Percentiles rank a stretch among this genome's conserved stretches.
Evolutionary conservation across 345 rosid species (phyloP).

Genomic region (Eutrema japonicum): DNA sequence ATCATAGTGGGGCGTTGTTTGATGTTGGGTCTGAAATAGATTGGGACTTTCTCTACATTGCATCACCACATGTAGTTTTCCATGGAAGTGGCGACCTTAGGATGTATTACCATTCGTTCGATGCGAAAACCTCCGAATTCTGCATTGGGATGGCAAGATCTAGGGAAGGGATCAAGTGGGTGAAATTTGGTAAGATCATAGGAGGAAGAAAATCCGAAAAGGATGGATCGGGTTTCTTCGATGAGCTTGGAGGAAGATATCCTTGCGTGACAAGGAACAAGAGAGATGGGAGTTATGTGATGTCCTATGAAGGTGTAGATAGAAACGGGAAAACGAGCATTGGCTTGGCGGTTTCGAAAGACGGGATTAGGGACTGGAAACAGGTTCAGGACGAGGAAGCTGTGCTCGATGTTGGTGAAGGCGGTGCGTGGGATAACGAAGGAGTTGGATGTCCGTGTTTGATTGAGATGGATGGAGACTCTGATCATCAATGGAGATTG

Average conservation of each 20-base stretch:
- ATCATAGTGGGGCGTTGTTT: conserved; percentile 78
- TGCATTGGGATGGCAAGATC: conserved; percentile 79
- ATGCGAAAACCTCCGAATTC: conserved; percentile 49
- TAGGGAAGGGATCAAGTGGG: conserved; percentile 83
- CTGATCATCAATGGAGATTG: conserved; percentile 68
- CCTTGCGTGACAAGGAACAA: conserved; percentile 62
- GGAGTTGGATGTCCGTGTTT: conserved; percentile 78
- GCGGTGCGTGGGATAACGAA: conserved; percentile 62
- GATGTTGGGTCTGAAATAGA: conserved; percentile 73
- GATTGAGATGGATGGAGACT: conserved; percentile 65
- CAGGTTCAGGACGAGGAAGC: conserved; percentile 52
- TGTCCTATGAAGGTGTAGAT: conserved; percentile 74
- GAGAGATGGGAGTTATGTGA: conserved; percentile 65
- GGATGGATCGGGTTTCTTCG: conserved; percentile 39
- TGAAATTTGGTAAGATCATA: conserved; percentile 69
- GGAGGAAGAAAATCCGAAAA: conserved; percentile 50
- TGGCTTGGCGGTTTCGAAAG: conserved; percentile 65
- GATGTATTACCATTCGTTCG: conserved; percentile 91
- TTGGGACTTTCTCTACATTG: conserved; percentile 79
- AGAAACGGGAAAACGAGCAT: conserved; percentile 56
- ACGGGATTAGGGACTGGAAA: conserved; percentile 68
- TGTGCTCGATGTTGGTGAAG: conserved; percentile 46
- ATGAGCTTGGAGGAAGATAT: conserved; percentile 63
- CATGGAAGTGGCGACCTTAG: conserved; percentile 70
- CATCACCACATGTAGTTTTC: conserved; percentile 73